Percentiles rank a stretch among this genome's conserved stretches.
Conservation (phyloP, 2,329 filamentous ascomycete genomes). For the Didymella sp. region DNA sequence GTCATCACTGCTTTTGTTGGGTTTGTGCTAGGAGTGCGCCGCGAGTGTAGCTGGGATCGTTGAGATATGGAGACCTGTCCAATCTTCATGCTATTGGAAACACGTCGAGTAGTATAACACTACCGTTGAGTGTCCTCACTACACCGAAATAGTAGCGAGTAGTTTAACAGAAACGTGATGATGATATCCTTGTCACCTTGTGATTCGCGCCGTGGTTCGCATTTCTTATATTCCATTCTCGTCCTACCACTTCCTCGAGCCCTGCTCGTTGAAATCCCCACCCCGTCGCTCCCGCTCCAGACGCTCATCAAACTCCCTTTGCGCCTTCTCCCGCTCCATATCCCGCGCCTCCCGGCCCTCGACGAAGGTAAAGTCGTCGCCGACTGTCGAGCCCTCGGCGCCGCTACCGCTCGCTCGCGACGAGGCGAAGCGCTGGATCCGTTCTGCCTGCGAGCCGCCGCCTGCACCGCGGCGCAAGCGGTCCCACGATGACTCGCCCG, state of each 20-base stretch:
- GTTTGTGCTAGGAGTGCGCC: too few species aligned
- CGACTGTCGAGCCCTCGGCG: constrained; percentile 42
- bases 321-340: constrained; percentile 54
- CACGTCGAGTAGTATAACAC: too few species aligned
- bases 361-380: constrained; percentile 56
- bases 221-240: background rate
- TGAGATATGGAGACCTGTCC: too few species aligned
- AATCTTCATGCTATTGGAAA: too few species aligned
- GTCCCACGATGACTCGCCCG: constrained; percentile 55
- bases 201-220: too few species aligned
- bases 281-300: constrained; percentile 59
- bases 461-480: constrained; percentile 49
- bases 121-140: too few species aligned
- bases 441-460: constrained; percentile 16
- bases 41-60: too few species aligned
- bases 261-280: constrained; percentile 48
- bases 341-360: constrained; percentile 53
- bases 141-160: too few species aligned
- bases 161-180: too few species aligned
- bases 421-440: constrained; percentile 24
- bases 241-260: constrained; percentile 42
- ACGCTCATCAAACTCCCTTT: constrained; percentile 59
- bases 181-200: too few species aligned
- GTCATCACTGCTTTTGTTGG: too few species aligned
- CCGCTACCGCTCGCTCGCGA: constrained; percentile 31